Conservation (phyloP, 2,329 filamentous ascomycete species). For the Ophiostoma tasmaniense region DNA sequence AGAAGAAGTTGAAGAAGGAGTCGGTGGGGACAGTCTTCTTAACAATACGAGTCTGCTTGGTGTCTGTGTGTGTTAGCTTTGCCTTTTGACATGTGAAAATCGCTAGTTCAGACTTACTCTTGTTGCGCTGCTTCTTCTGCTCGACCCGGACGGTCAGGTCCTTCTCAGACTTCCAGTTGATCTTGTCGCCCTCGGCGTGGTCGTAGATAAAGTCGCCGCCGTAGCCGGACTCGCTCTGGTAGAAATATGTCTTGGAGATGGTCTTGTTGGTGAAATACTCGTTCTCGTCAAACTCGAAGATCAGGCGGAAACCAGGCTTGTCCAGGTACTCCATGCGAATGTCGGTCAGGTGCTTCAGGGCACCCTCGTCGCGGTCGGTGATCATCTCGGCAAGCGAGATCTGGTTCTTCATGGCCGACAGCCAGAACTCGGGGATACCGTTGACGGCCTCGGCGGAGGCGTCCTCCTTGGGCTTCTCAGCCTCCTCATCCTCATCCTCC, state of each 20-base stretch:
- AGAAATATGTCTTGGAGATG: conserved; percentile 97
- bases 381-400: conserved; percentile 96
- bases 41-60: conserved; percentile 96
- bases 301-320: conserved; percentile 93
- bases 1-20: conserved; percentile 99
- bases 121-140: conserved; percentile 99
- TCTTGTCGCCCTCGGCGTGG: conserved; percentile 95
- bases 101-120: conserved; percentile 57
- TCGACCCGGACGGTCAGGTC: conserved; percentile 91
- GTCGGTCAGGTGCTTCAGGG: conserved; percentile 80
- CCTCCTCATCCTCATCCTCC: conserved; percentile 60
- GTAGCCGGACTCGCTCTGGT: conserved; percentile 97
- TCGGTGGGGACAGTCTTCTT: conserved; percentile 99
- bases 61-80: conserved; percentile 55
- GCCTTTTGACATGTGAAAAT: neutral
- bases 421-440: conserved; percentile 98
- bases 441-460: conserved; percentile 47
- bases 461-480: conserved; percentile 48
- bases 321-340: conserved; percentile 99
- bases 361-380: conserved; percentile 91
- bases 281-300: conserved; percentile 94
- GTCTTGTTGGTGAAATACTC: conserved; percentile 97
- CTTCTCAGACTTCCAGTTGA: conserved; percentile 89
- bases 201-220: conserved; percentile 99
- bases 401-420: conserved; percentile 99